A percentile compares a stretch with the other conserved stretches of the same genome.
Evolutionary conservation across 176 grass and related monocot species (phyloP).

Genomic region (Juncus effusus): DNA sequence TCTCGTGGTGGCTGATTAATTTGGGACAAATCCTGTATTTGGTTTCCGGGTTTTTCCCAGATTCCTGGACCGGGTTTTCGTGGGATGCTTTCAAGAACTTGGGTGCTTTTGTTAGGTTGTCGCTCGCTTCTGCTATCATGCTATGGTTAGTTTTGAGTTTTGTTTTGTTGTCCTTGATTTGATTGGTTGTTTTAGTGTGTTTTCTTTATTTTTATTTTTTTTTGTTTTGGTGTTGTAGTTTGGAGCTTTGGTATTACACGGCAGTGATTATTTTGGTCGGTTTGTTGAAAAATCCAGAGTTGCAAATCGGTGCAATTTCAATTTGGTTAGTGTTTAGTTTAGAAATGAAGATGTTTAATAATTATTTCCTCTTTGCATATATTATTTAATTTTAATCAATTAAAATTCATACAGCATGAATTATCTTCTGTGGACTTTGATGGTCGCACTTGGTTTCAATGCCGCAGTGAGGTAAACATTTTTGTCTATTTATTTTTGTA

Average conservation of each 20-base stretch:
- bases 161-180: not conserved
- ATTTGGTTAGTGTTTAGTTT: constrained; percentile 41
- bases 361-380: not conserved
- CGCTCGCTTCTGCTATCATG: constrained; percentile 70
- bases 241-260: constrained; percentile 72
- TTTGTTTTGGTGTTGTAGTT: constrained; percentile 32
- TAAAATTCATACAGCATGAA: constrained; percentile 45
- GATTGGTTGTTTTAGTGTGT: not conserved
- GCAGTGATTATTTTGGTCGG: constrained; percentile 69
- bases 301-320: constrained; percentile 52
- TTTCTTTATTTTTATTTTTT: constrained; percentile 4
- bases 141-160: constrained; percentile 40
- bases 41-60: constrained; percentile 45
- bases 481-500: not conserved
- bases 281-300: constrained; percentile 49
- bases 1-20: constrained; percentile 59
- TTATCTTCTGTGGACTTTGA: constrained; percentile 55
- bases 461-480: constrained; percentile 52
- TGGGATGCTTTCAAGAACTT: constrained; percentile 44
- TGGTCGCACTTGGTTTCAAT: constrained; percentile 63
- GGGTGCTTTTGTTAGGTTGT: constrained; percentile 49
- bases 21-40: constrained; percentile 45
- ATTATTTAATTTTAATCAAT: not conserved
- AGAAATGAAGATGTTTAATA: not conserved
- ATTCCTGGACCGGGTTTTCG: constrained; percentile 62